Evolutionary conservation across 2,329 filamentous ascomycete genomes (phyloP).

Genomic region (Cadophora malorum): DNA sequence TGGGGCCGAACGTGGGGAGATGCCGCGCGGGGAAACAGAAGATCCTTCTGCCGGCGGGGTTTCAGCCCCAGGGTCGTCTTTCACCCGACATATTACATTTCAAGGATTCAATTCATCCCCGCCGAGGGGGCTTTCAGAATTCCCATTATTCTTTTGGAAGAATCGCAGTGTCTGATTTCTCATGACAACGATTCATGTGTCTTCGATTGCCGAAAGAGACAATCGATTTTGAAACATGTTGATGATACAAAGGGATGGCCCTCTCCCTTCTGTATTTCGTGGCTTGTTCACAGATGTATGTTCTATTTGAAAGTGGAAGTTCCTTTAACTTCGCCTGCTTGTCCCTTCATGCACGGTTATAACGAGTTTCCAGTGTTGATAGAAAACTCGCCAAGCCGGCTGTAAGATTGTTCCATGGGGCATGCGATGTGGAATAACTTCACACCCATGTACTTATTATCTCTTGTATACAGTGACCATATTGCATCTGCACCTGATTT

Average conservation of each 20-base stretch:
- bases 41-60: slow-evolving; percentile 31
- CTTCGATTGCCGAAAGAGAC: background rate
- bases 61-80: slow-evolving; percentile 21
- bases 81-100: slow-evolving; percentile 13
- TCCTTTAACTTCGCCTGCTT: background rate
- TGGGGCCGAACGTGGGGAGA: slow-evolving; percentile 14
- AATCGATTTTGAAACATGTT: background rate
- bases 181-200: background rate
- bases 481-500: slow-evolving; percentile 23
- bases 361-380: background rate
- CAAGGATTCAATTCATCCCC: background rate
- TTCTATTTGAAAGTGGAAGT: background rate
- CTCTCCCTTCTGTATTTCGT: background rate
- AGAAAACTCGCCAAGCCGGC: slow-evolving; percentile 7
- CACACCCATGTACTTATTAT: slow-evolving; percentile 12
- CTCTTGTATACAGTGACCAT: slow-evolving; percentile 2
- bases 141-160: background rate
- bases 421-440: slow-evolving; percentile 8
- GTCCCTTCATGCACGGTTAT: background rate
- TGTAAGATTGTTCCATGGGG: background rate
- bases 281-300: background rate
- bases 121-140: background rate
- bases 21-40: slow-evolving; percentile 33
- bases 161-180: background rate
- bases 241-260: background rate